phyloP scores from a whole-genome alignment of 345 rosid genomes.

The Firmiana major region DNA sequence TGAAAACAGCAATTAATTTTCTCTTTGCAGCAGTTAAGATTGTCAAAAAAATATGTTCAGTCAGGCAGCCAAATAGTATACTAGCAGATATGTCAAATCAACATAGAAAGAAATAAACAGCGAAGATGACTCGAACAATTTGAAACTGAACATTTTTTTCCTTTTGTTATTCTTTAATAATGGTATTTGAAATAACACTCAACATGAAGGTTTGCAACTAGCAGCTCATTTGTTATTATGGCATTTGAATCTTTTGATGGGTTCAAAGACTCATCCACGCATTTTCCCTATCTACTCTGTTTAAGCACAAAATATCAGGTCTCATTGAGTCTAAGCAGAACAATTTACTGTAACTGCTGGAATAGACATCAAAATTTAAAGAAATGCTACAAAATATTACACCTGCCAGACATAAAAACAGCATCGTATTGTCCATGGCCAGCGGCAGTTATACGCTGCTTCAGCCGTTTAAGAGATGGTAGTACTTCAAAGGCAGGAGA shows the following conservation, averaged over 20 bases:
- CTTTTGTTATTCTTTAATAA: not conserved
- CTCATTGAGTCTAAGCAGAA: not conserved
- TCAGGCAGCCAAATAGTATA: not conserved
- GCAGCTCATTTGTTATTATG: not conserved
- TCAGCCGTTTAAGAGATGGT: slow-evolving; percentile 64
- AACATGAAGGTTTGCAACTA: not conserved
- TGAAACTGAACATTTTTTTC: not conserved
- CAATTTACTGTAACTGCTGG: not conserved
- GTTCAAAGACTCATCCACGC: not conserved
- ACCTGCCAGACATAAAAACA: slow-evolving; percentile 98
- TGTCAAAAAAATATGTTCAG: not conserved
- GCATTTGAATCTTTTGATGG: not conserved
- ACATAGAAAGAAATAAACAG: too few relatives aligned
- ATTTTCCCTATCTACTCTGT: not conserved
- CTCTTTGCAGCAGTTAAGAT: not conserved
- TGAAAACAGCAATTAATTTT: not conserved
- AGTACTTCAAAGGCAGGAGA: too few relatives aligned
- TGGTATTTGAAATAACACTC: not conserved
- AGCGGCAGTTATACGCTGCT: slow-evolving; percentile 73
- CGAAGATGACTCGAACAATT: not conserved
- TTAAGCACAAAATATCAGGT: not conserved
- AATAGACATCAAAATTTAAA: slow-evolving; percentile 2
- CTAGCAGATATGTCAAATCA: not conserved
- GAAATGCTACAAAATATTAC: not conserved
- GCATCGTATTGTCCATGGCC: slow-evolving; percentile 87